These are phyloP conservation scores for Tulasnella sp. DNA, from an alignment of 768 basidiomycete genomes.

Conservation along the genomic window DNA sequence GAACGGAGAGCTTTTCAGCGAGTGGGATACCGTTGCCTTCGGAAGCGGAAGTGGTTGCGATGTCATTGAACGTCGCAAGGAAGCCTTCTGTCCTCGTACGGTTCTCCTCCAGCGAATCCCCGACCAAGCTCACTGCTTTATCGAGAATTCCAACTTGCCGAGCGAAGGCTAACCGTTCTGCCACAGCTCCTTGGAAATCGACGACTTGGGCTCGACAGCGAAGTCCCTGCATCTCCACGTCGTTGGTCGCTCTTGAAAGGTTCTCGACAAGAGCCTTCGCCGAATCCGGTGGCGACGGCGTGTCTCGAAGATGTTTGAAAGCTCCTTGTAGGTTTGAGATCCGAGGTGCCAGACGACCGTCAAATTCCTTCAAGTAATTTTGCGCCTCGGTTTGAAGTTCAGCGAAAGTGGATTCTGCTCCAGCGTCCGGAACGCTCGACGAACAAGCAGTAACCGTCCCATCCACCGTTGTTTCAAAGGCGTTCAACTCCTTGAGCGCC, in stretches of 20 bases:
- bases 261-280: background rate
- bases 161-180: background rate
- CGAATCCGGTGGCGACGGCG: background rate
- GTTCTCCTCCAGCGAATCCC: background rate
- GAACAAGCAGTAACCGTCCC: background rate
- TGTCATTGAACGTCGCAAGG: background rate
- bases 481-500: background rate
- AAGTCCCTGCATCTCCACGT: background rate
- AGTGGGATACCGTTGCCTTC: background rate
- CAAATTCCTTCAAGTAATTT: background rate
- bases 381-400: background rate
- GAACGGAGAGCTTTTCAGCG: background rate
- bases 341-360: background rate
- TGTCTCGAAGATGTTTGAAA: background rate
- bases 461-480: background rate
- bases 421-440: background rate
- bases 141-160: background rate
- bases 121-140: background rate
- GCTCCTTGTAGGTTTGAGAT: background rate
- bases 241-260: background rate
- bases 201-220: background rate
- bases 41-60: background rate
- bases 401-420: background rate
- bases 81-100: background rate
- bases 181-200: background rate